Conservation (phyloP, 2,329 filamentous ascomycete genomes). For the Aspergillus fischeri region DNA sequence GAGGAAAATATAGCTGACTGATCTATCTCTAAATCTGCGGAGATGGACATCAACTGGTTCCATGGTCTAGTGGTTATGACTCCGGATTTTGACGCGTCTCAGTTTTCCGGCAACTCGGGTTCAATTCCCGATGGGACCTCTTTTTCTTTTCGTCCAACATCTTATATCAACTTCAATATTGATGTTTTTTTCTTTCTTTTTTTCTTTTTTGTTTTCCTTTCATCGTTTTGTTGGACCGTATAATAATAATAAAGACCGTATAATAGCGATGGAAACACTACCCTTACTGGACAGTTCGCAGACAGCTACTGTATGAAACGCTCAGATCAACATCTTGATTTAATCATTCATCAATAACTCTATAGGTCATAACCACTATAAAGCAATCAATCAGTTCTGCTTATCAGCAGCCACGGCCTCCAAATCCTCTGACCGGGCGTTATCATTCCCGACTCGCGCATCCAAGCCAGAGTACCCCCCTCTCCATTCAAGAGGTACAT, state of each 20-base stretch:
- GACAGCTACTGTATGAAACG: too few species aligned
- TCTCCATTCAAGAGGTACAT: constrained; percentile 35
- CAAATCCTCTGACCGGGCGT: neutral
- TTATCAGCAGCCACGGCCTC: neutral
- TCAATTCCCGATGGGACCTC: neutral
- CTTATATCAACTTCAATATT: neutral
- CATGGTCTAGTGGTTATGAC: neutral
- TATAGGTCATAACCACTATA: too few species aligned
- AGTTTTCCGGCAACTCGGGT: neutral
- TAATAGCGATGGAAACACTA: too few species aligned
- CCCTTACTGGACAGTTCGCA: too few species aligned
- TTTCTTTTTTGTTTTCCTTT: too few species aligned
- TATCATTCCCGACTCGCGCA: constrained; percentile 1
- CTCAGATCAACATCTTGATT: too few species aligned
- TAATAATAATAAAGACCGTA: too few species aligned
- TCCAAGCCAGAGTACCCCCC: constrained; percentile 10
- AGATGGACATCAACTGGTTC: neutral
- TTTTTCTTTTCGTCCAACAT: neutral
- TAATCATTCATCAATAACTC: too few species aligned
- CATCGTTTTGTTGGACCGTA: too few species aligned
- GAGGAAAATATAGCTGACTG: too few species aligned
- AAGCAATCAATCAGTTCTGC: neutral
- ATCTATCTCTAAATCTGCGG: neutral
- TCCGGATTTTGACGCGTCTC: neutral
- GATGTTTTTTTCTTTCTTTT: too few species aligned